These are phyloP conservation scores for Phytophthora cryptogea DNA, from an alignment of 352 stramenopile species.

Conservation along the genomic window DNA sequence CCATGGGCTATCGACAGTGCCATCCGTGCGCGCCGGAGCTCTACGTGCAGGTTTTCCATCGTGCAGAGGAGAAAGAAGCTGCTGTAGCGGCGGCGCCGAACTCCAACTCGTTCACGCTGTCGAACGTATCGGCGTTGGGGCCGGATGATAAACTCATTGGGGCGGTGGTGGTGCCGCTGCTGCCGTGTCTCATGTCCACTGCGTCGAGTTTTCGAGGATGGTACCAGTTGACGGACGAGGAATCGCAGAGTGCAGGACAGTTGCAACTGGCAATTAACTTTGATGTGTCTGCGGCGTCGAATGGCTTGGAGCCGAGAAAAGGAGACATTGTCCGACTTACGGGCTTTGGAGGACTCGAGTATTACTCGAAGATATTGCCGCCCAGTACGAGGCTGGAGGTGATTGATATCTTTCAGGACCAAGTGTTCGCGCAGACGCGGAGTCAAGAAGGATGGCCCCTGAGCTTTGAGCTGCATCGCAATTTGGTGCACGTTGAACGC, in stretches of 20 bases:
- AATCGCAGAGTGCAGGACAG: conserved; percentile 56
- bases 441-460: conserved; percentile 67
- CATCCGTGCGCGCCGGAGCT: conserved; percentile 64
- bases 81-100: conserved; percentile 2
- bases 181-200: conserved; percentile 64
- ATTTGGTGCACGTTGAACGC: conserved; percentile 65
- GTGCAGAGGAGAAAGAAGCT: conserved; percentile 33
- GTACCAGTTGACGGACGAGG: conserved; percentile 60
- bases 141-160: conserved; percentile 62
- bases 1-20: conserved; percentile 42
- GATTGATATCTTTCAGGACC: conserved; percentile 65
- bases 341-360: conserved; percentile 69
- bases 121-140: conserved; percentile 20
- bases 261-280: conserved; percentile 66
- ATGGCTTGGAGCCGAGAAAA: conserved; percentile 48
- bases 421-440: conserved; percentile 60
- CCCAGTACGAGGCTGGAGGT: conserved; percentile 57
- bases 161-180: conserved; percentile 54
- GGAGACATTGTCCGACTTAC: conserved; percentile 62
- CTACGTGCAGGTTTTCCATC: conserved; percentile 65
- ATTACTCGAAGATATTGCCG: conserved; percentile 67
- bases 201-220: conserved; percentile 59
- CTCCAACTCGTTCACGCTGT: conserved; percentile 7
- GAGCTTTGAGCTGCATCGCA: conserved; percentile 69
- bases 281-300: conserved; percentile 44